These are phyloP conservation scores for Limtongia smithiae DNA, from an alignment of 805 yeast genomes.

Conservation along the genomic window DNA sequence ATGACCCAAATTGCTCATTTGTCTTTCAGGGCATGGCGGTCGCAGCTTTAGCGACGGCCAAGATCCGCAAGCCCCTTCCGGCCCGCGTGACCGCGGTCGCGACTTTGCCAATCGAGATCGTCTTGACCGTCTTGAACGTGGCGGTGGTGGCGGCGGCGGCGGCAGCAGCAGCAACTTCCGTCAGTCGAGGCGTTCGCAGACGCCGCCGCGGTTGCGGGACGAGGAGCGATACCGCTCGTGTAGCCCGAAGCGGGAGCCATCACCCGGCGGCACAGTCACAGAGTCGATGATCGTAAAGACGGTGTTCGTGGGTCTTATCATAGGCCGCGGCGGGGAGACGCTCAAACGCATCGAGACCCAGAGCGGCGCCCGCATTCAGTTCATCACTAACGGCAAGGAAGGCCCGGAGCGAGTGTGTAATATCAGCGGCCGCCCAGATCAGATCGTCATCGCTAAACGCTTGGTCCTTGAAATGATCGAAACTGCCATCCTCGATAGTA, in stretches of 20 bases:
- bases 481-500: slow-evolving; percentile 11
- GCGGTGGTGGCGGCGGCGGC: slow-evolving; percentile 13
- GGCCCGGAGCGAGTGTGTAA: slow-evolving; percentile 30
- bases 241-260: slow-evolving; percentile 22
- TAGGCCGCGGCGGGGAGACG: slow-evolving; percentile 32
- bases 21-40: too few relatives aligned
- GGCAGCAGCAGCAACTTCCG: slow-evolving; percentile 7
- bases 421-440: slow-evolving; percentile 20
- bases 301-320: slow-evolving; percentile 30
- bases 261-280: slow-evolving; percentile 27
- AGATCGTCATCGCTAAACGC: slow-evolving; percentile 19
- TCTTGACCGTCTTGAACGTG: slow-evolving; percentile 13
- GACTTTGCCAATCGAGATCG: slow-evolving; percentile 6
- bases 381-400: slow-evolving; percentile 28
- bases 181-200: slow-evolving; percentile 11
- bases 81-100: neutral
- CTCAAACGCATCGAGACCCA: slow-evolving; percentile 26
- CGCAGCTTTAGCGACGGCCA: too few relatives aligned
- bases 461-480: slow-evolving; percentile 24
- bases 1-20: too few relatives aligned
- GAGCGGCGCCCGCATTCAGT: slow-evolving; percentile 30
- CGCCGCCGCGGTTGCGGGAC: slow-evolving; percentile 22
- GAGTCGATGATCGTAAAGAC: slow-evolving; percentile 24
- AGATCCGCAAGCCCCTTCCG: neutral
- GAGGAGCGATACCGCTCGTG: slow-evolving; percentile 19